phyloP scores from a whole-genome alignment of 1,284 basidiomycete species.

The Calocybe gambosa region DNA sequence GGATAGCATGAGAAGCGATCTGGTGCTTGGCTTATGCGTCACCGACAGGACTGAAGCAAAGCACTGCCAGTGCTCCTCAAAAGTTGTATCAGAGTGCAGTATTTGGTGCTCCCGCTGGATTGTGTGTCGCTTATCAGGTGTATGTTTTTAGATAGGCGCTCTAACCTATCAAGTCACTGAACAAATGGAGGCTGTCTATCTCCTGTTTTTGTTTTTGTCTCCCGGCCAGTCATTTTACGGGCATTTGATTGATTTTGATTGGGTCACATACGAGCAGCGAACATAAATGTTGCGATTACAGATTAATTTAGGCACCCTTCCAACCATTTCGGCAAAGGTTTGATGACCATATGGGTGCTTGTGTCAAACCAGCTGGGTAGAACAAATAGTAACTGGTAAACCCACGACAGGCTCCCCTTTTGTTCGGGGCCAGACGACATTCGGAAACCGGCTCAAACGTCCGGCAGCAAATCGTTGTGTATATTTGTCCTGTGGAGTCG shows the following conservation, averaged over 20 bases:
- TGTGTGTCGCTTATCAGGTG: neutral
- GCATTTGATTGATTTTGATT: too few relatives aligned
- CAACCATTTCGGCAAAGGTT: too few relatives aligned
- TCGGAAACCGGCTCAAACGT: neutral
- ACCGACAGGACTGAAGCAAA: neutral
- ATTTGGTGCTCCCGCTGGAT: neutral
- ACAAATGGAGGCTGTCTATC: neutral
- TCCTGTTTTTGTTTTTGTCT: too few relatives aligned
- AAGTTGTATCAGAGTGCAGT: neutral
- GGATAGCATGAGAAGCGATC: conserved; percentile 13
- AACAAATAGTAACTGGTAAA: neutral
- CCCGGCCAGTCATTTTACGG: too few relatives aligned
- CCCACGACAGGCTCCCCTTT: neutral
- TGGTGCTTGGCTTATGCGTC: neutral
- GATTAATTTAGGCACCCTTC: too few relatives aligned
- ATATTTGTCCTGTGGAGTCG: neutral
- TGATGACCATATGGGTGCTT: too few relatives aligned
- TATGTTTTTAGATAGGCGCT: neutral
- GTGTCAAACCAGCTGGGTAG: neutral
- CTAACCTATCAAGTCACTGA: neutral
- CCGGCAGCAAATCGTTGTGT: neutral
- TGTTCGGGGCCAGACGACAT: neutral
- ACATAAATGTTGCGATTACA: too few relatives aligned
- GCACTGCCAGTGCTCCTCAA: neutral
- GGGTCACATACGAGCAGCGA: too few relatives aligned